These are phyloP conservation scores for Geotrichum carabidarum DNA, from an alignment of 1,139 yeast genomes.

Conservation along the genomic window DNA sequence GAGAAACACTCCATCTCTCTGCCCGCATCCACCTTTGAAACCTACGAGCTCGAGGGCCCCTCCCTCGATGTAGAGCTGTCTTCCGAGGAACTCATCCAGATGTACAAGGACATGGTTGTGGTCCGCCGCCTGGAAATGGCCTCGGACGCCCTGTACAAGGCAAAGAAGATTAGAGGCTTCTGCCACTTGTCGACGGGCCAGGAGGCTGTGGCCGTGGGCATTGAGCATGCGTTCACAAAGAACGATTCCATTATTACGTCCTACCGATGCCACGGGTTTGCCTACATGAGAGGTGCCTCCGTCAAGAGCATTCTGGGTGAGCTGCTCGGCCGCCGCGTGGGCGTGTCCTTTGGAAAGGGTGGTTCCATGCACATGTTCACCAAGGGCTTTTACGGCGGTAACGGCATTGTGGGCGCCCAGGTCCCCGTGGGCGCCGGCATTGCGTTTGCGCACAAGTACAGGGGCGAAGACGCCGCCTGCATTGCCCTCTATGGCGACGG, in stretches of 20 bases:
- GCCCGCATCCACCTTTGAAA: constrained; percentile 78
- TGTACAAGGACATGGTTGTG: constrained; percentile 94
- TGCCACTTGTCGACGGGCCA: constrained; percentile 97
- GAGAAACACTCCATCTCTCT: constrained; percentile 42
- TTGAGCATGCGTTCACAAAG: constrained; percentile 84
- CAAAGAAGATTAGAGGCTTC: constrained; percentile 97
- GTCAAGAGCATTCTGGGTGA: constrained; percentile 90
- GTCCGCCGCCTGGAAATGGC: constrained; percentile 98
- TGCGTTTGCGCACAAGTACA: constrained; percentile 95
- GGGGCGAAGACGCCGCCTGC: constrained; percentile 66
- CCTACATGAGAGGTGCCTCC: constrained; percentile 90
- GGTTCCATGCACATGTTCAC: constrained; percentile 99
- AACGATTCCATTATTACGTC: constrained; percentile 90
- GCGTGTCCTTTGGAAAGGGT: constrained; percentile 96
- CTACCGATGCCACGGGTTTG: constrained; percentile 98
- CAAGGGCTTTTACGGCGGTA: constrained; percentile 94
- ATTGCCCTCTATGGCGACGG: constrained; percentile 97
- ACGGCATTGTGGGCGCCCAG: constrained; percentile 99
- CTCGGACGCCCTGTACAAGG: constrained; percentile 94
- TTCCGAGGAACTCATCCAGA: constrained; percentile 72
- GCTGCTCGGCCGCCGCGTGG: constrained; percentile 92
- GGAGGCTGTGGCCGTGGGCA: constrained; percentile 98
- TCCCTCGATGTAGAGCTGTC: constrained; percentile 67
- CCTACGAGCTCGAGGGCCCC: constrained; percentile 70
- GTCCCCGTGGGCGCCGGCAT: constrained; percentile 97